Evolutionary conservation across 2,329 filamentous ascomycete species (phyloP), one percentile per base, ranked within the genome.

Genomic region (Xylaria multiplex): DNA sequence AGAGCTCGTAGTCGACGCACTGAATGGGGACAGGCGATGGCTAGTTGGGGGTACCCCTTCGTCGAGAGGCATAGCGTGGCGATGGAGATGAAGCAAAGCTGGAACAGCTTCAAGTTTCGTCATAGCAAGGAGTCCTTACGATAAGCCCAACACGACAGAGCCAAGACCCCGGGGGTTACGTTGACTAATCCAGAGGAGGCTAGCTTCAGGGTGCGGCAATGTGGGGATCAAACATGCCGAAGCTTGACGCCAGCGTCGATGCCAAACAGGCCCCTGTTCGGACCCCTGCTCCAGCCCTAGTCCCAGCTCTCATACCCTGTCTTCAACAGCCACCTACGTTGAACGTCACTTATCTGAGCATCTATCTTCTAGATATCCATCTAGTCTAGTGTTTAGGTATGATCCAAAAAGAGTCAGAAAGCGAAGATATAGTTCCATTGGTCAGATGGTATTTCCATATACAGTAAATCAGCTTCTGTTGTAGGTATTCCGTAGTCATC

Each of bases 101-200:
- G 82, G 77, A 80, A 84, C 82, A 80, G 62, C 74, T 75, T 73
- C 69, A 69, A 74, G 82, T 84, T 84, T 84, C 81, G 81, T 75
- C 77, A 80, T 59, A 49, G 27, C 60, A 49, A 59, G 59, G 59
- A 63, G 53, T 35, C 30, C 64, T 69, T 69, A 66, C 59, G 71
- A 75, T 74, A 74, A 73, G 72, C 67, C 72, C 73, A 69, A 64
- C 37, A 57, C 30, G 66, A 69, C 69, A 72, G 59, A 69, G 71
- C 57, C 70, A 69, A 69, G 64, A 22, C 42, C 8, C 11, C 30
- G 54, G 42, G 37, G 22, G 24, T 55, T 66, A 46, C 32, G 6
- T 16, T 30, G 50, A 32, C 68, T 72, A 70, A 54, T 19, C 70
- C 61, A 1, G 32, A 70, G 35, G 2, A 4, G 42, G 74, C 50